Conservation (phyloP, 192 early-diverging fungal species). For the Dispira parvispora region DNA sequence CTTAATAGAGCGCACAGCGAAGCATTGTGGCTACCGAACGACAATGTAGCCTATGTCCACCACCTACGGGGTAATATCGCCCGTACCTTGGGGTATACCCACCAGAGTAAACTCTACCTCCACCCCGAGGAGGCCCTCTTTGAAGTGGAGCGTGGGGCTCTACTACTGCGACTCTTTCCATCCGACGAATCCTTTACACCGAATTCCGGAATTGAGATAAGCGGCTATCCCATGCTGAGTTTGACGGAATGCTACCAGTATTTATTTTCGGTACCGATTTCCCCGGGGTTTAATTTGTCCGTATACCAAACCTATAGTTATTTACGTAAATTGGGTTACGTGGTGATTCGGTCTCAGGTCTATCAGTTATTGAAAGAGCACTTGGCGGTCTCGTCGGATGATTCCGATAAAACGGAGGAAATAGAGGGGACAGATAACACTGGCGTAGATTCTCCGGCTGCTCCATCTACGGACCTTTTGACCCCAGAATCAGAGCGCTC, state of each 20-base stretch:
- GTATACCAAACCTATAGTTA: conserved; percentile 1
- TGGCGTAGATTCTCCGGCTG: background rate
- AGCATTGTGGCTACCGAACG: background rate
- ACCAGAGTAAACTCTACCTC: background rate
- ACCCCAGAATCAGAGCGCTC: background rate
- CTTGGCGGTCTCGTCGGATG: background rate
- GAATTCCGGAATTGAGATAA: background rate
- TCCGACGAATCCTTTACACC: background rate
- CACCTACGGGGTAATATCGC: background rate
- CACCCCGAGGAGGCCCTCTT: conserved; percentile 8
- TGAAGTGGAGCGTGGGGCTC: conserved; percentile 5
- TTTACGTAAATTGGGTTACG: conserved; percentile 1
- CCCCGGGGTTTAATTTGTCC: background rate
- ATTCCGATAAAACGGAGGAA: background rate
- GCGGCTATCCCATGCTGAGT: background rate
- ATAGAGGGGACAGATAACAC: background rate
- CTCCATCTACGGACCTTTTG: background rate
- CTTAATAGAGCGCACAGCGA: background rate
- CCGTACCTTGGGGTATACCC: conserved; percentile 1
- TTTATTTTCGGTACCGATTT: background rate
- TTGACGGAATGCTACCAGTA: conserved; percentile 3
- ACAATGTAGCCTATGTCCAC: background rate
- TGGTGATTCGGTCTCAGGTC: background rate
- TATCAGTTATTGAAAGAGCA: background rate
- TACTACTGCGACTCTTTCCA: background rate